Conservation (phyloP, 306 rosid genomes). For the Arachis hypogaea region DNA sequence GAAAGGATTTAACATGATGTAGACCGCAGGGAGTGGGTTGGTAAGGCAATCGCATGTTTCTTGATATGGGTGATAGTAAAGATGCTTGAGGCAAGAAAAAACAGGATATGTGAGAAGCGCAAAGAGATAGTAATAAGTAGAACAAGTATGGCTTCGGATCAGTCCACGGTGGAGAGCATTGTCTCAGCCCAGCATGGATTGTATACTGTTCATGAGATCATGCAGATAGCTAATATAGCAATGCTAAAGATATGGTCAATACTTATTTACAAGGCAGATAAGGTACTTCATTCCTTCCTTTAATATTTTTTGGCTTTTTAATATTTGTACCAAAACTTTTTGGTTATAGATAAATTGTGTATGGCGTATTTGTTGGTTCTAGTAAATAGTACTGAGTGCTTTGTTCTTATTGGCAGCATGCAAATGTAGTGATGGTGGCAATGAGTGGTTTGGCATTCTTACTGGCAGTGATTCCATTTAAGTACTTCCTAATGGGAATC, state of each 20-base stretch:
- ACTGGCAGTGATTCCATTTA: conserved; percentile 67
- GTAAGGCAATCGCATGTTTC: conserved; percentile 70
- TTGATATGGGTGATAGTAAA: conserved; percentile 59
- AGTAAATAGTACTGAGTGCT: neutral
- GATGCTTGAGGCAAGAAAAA: conserved; percentile 65
- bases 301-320: neutral
- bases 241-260: conserved; percentile 80
- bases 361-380: neutral
- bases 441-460: conserved; percentile 57
- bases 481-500: conserved; percentile 60
- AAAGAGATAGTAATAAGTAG: conserved; percentile 65
- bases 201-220: conserved; percentile 62
- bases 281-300: conserved; percentile 55
- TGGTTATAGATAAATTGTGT: no score
- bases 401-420: conserved; percentile 62
- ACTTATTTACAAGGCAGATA: conserved; percentile 69
- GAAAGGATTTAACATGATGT: conserved; percentile 22
- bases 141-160: conserved; percentile 53
- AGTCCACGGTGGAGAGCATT: conserved; percentile 70
- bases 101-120: conserved; percentile 49
- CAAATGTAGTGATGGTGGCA: conserved; percentile 64
- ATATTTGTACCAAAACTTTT: no score
- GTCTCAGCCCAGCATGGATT: conserved; percentile 86
- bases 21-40: conserved; percentile 83
- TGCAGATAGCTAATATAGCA: conserved; percentile 67